Conservation (phyloP, 2,329 filamentous ascomycete species). For the Alternaria atra region DNA sequence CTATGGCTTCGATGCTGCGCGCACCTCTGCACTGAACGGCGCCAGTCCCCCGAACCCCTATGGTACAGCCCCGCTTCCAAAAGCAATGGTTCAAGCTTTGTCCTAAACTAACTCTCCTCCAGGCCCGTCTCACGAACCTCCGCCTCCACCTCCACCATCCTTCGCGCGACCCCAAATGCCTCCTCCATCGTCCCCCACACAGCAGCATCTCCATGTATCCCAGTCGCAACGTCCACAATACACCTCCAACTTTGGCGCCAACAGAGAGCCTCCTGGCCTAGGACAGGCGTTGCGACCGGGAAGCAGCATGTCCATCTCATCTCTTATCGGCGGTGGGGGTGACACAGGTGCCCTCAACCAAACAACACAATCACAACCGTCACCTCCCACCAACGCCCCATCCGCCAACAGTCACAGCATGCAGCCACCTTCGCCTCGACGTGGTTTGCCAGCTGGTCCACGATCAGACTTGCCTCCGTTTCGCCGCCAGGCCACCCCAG, state of each 20-base stretch:
- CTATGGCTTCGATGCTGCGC: slow-evolving; percentile 54
- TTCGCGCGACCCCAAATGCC: slow-evolving; percentile 59
- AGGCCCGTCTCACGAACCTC: slow-evolving; percentile 51
- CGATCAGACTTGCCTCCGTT: slow-evolving; percentile 49
- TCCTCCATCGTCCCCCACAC: slow-evolving; percentile 59
- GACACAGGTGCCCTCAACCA: slow-evolving; percentile 53
- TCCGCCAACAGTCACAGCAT: slow-evolving; percentile 53
- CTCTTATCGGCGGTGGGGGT: slow-evolving; percentile 69
- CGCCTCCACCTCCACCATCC: slow-evolving; percentile 53
- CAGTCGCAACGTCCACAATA: slow-evolving; percentile 57
- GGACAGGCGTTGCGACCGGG: slow-evolving; percentile 64
- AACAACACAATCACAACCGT: slow-evolving; percentile 58
- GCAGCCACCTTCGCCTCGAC: slow-evolving; percentile 59
- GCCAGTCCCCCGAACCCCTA: slow-evolving; percentile 46
- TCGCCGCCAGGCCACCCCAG: slow-evolving; percentile 50
- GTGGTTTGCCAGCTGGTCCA: slow-evolving; percentile 39
- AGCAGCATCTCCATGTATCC: slow-evolving; percentile 50
- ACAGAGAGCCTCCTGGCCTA: slow-evolving; percentile 65
- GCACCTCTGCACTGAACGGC: slow-evolving; percentile 55
- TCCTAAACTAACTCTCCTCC: slow-evolving; percentile 37
- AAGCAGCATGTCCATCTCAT: slow-evolving; percentile 78
- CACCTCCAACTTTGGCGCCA: slow-evolving; percentile 52
- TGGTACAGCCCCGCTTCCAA: slow-evolving; percentile 38
- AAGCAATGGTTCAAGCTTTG: slow-evolving; percentile 17
- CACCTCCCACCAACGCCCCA: slow-evolving; percentile 53